Conservation (phyloP, 2,329 filamentous ascomycete genomes). For the Aspergillus caelatus region DNA sequence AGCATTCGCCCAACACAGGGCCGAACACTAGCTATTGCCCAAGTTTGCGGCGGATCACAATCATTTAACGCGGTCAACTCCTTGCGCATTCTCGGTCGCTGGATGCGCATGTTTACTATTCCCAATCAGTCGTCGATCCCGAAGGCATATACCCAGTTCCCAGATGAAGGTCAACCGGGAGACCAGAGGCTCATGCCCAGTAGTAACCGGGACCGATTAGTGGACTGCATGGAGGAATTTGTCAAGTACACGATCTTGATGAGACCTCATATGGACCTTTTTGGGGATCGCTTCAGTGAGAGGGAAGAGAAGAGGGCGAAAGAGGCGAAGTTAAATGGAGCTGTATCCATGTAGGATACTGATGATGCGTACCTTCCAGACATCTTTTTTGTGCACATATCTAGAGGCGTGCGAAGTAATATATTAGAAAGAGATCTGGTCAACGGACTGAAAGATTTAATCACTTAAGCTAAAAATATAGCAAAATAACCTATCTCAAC, state of each 20-base stretch:
- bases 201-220: constrained; percentile 61
- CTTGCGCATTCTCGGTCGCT: constrained; percentile 66
- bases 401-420: background rate
- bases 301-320: constrained; percentile 37
- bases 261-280: constrained; percentile 62
- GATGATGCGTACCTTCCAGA: too few species aligned
- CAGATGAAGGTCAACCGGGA: constrained; percentile 49
- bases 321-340: background rate
- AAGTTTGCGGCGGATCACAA: constrained; percentile 67
- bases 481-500: too few species aligned
- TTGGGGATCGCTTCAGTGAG: constrained; percentile 67
- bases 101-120: constrained; percentile 71
- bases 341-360: background rate
- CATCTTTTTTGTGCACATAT: too few species aligned
- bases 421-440: background rate
- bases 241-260: constrained; percentile 70
- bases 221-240: constrained; percentile 72
- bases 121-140: constrained; percentile 69
- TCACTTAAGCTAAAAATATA: too few species aligned
- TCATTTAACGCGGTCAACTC: constrained; percentile 70
- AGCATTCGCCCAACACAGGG: constrained; percentile 68
- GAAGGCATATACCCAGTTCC: constrained; percentile 65
- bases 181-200: constrained; percentile 58
- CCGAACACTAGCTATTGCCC: constrained; percentile 63
- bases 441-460: too few species aligned